Evolutionary conservation across 306 rosid genomes (phyloP), one percentile per base, ranked within the genome.

Genomic region (Acmispon strigosus): DNA sequence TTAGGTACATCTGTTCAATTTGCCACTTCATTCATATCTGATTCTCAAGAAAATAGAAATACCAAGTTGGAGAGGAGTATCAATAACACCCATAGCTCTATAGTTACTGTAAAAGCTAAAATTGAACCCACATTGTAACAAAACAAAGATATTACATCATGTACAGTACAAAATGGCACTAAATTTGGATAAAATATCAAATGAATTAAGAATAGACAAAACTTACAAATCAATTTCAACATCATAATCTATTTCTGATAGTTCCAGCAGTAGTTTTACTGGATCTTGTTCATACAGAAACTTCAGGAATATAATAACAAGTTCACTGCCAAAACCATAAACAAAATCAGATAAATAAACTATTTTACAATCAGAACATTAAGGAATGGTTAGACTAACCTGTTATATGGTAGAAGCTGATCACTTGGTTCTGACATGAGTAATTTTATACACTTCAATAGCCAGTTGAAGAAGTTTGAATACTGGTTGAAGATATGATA

Each of bases 381-480:
- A 69, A 52, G 69, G 17, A 80, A 47, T 37, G 34, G 62, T 57
- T 62, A 79, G 62, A 62, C 70, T 42, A 65, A 90, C 98, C 98
- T 93, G 81, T 82, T 90, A 80, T 86, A 87, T 32, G 90, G 90
- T 66, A 79, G 87, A 85, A 89, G 96, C 81, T 90, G 98, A 84
- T 93, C 97, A 20, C 98, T 90, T 32, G 97, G 98, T 80, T 90
- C 98, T 36, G 96, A 86, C 90, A 85, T 86, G 43, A 93, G 97
- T 49, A 93, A 67, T 79, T 86, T 90, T 80, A 90, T 90, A 82
- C 94, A 90, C 84, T 86, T 89, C 63, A 90, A 70, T 68, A 93
- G 98, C 98, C 98, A 93, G 82, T 93, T 90, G 90, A 90, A 93
- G 88, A 93, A 88, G 76, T 93, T 93, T 13, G 94, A 91, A 80